These are phyloP conservation scores for Hanseniaspora osmophila DNA, from an alignment of 805 yeast genomes.

Conservation along the genomic window DNA sequence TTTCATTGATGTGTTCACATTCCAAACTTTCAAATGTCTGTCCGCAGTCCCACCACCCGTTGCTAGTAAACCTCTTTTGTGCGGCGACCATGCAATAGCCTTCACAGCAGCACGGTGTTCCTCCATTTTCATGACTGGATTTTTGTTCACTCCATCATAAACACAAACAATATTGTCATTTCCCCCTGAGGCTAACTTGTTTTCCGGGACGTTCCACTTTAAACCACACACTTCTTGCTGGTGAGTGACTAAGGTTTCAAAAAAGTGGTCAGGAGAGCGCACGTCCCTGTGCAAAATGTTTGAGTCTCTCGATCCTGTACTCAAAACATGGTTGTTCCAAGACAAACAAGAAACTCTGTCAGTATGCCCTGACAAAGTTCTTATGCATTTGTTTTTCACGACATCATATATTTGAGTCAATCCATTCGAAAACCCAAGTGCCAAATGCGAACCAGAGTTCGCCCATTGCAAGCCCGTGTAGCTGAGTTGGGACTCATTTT, in stretches of 20 bases:
- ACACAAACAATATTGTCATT: constrained; percentile 76
- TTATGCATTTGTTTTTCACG: constrained; percentile 59
- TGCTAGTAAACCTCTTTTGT: constrained; percentile 83
- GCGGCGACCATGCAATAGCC: constrained; percentile 96
- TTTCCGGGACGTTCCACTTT: constrained; percentile 83
- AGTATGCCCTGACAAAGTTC: constrained; percentile 87
- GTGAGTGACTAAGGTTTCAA: constrained; percentile 58
- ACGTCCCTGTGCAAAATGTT: constrained; percentile 84
- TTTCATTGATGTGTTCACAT: constrained; percentile 62
- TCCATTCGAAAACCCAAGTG: constrained; percentile 81
- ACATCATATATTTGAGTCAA: constrained; percentile 93
- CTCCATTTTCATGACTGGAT: constrained; percentile 56
- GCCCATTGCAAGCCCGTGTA: constrained; percentile 55
- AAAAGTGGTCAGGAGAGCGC: constrained; percentile 68
- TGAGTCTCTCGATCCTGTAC: constrained; percentile 80
- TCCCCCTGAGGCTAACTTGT: constrained; percentile 88
- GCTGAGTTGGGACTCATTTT: background rate
- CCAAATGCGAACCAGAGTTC: constrained; percentile 85
- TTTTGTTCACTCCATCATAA: constrained; percentile 64
- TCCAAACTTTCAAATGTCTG: constrained; percentile 82
- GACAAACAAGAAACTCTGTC: constrained; percentile 76
- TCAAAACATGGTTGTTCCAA: constrained; percentile 84
- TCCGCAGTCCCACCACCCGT: constrained; percentile 97
- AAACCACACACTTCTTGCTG: constrained; percentile 94
- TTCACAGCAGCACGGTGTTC: constrained; percentile 94